These are phyloP conservation scores for Lipomyces lipofer DNA, from an alignment of 805 yeast species.

Conservation along the genomic window DNA sequence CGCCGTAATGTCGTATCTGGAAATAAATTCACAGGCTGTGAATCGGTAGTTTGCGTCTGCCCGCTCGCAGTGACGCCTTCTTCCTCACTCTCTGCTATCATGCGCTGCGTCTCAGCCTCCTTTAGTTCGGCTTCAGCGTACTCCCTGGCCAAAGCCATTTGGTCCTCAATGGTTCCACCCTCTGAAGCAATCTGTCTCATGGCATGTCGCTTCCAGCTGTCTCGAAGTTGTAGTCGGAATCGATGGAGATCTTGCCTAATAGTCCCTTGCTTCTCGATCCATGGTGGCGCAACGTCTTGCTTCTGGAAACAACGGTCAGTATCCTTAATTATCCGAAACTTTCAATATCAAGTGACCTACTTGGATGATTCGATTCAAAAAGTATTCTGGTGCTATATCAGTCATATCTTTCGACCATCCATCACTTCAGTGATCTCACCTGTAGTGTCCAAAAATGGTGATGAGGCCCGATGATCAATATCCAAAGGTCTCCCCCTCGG, in stretches of 20 bases:
- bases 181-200: constrained; percentile 23
- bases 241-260: constrained; percentile 50
- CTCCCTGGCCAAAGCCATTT: constrained; percentile 9
- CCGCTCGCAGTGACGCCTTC: background rate
- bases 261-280: constrained; percentile 78
- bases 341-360: constrained; percentile 3
- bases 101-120: constrained; percentile 1
- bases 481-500: constrained; percentile 65
- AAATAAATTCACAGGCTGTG: background rate
- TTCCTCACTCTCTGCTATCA: background rate
- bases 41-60: background rate
- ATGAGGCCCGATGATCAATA: constrained; percentile 44
- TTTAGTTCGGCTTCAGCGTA: constrained; percentile 15
- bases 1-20: constrained; percentile 3
- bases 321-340: too few species aligned
- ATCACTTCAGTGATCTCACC: background rate
- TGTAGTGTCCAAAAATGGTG: constrained; percentile 62
- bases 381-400: constrained; percentile 51
- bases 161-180: constrained; percentile 42
- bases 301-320: constrained; percentile 36
- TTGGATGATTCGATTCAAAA: constrained; percentile 71
- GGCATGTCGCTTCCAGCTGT: constrained; percentile 31
- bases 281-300: constrained; percentile 83
- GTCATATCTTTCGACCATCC: background rate
- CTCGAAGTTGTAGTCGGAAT: constrained; percentile 47